Conservation (phyloP, 2,329 filamentous ascomycete species). For the Aspergillus sp. region DNA sequence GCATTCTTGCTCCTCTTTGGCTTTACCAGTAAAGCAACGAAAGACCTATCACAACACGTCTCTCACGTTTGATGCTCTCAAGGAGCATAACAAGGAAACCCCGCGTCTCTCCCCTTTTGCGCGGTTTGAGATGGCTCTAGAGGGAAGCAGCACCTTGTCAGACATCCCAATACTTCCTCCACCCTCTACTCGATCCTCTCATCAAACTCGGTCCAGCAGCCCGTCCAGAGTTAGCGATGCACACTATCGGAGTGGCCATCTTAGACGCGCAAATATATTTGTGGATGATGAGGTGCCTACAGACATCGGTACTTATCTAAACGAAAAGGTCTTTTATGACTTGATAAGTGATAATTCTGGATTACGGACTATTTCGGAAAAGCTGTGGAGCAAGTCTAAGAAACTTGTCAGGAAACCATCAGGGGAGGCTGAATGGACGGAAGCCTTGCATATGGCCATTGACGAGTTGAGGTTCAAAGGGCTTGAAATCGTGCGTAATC, state of each 20-base stretch:
- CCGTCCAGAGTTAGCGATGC: neutral
- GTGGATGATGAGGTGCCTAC: constrained; percentile 2
- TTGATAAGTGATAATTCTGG: neutral
- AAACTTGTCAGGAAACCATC: constrained; percentile 1
- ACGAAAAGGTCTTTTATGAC: neutral
- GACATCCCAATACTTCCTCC: too few species aligned
- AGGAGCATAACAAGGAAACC: too few species aligned
- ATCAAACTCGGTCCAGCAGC: too few species aligned
- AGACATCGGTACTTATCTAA: neutral
- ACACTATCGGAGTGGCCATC: constrained; percentile 5
- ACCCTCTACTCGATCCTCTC: too few species aligned
- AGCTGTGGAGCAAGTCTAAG: constrained; percentile 5
- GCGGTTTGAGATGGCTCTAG: neutral
- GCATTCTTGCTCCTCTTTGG: neutral
- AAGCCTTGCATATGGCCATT: constrained; percentile 5
- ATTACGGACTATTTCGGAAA: neutral
- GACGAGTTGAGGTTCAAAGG: neutral
- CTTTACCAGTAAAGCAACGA: neutral
- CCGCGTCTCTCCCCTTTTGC: neutral
- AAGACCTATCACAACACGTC: neutral
- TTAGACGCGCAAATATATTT: constrained; percentile 8
- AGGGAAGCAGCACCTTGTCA: constrained; percentile 7
- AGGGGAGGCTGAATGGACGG: constrained; percentile 8
- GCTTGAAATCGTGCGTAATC: neutral
- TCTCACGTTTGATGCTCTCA: too few species aligned